phyloP scores from a whole-genome alignment of 495 filamentous ascomycete genomes.

The Durotheca rogersii region DNA sequence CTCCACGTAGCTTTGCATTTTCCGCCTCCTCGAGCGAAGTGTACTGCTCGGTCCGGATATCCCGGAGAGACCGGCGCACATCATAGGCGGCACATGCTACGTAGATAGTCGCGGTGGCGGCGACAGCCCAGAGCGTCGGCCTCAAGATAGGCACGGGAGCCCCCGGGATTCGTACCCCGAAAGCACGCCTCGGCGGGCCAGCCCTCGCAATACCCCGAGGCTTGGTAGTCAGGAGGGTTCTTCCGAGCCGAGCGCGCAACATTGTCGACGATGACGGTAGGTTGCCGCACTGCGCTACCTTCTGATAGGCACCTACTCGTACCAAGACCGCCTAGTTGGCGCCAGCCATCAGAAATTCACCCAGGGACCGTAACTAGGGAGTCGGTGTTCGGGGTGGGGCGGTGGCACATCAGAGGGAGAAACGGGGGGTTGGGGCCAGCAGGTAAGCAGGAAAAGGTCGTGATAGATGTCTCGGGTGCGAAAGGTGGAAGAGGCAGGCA shows the following conservation, averaged over 20 bases:
- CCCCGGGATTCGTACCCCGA: neutral
- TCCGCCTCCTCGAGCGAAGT: slow-evolving; percentile 27
- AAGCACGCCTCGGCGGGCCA: slow-evolving; percentile 3
- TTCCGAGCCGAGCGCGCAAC: slow-evolving; percentile 17
- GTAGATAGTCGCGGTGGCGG: slow-evolving; percentile 28
- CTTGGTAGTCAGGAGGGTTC: slow-evolving; percentile 4
- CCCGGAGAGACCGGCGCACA: slow-evolving; percentile 26
- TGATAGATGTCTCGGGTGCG: neutral
- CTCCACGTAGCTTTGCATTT: neutral
- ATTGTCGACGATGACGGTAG: slow-evolving; percentile 1
- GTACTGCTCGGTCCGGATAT: neutral
- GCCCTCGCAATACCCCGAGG: slow-evolving; percentile 1
- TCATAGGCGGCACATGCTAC: slow-evolving; percentile 34
- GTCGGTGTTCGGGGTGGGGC: neutral
- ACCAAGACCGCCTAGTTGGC: neutral
- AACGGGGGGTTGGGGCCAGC: neutral
- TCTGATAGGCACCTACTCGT: too few species aligned
- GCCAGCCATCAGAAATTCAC: slow-evolving; percentile 8
- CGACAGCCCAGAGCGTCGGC: slow-evolving; percentile 32
- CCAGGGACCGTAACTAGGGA: neutral
- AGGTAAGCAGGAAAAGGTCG: neutral
- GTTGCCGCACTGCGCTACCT: neutral
- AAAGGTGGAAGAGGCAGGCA: too few species aligned
- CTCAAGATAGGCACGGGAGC: slow-evolving; percentile 25
- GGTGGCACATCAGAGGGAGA: neutral